A percentile compares a stretch with the other conserved stretches of the same genome.
Evolutionary conservation across 805 yeast genomes (phyloP).

Genomic region (Blastobotrys attinorum): DNA sequence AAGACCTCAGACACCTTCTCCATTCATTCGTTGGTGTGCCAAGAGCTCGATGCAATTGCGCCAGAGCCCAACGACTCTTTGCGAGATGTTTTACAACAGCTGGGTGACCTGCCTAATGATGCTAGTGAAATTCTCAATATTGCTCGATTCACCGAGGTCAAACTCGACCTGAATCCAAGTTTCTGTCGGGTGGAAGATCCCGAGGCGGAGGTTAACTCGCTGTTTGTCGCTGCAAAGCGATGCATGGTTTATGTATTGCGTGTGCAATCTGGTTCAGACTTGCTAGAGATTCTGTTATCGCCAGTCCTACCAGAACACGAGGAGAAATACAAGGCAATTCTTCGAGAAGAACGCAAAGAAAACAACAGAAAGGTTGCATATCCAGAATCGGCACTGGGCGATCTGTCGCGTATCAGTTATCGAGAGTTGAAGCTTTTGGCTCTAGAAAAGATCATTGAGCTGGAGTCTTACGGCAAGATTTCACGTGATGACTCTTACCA

Average conservation of each 20-base stretch:
- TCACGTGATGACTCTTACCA: slow-evolving; percentile 69
- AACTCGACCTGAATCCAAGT: slow-evolving; percentile 53
- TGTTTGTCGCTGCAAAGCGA: slow-evolving; percentile 72
- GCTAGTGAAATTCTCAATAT: slow-evolving; percentile 42
- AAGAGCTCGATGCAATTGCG: slow-evolving; percentile 23
- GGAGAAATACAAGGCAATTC: slow-evolving; percentile 45
- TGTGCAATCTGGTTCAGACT: slow-evolving; percentile 62
- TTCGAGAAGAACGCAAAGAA: slow-evolving; percentile 38
- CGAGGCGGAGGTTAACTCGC: slow-evolving; percentile 50
- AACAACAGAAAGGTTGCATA: slow-evolving; percentile 26
- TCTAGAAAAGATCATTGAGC: slow-evolving; percentile 62
- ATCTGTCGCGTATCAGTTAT: slow-evolving; percentile 42
- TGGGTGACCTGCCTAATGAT: slow-evolving; percentile 35
- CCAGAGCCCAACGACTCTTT: slow-evolving; percentile 45
- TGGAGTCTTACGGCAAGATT: slow-evolving; percentile 61
- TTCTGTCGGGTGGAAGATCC: slow-evolving; percentile 36
- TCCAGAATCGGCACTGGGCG: slow-evolving; percentile 40
- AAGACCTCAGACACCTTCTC: slow-evolving; percentile 30
- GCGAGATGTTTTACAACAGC: slow-evolving; percentile 35
- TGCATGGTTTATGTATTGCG: slow-evolving; percentile 75
- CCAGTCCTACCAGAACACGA: slow-evolving; percentile 69
- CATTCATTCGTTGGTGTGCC: slow-evolving; percentile 31
- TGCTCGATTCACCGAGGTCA: slow-evolving; percentile 45
- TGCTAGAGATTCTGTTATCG: slow-evolving; percentile 60
- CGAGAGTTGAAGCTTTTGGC: slow-evolving; percentile 73